Evolutionary conservation across 2,329 filamentous ascomycete species (phyloP).

Genomic region (Parastagonospora avenae): DNA sequence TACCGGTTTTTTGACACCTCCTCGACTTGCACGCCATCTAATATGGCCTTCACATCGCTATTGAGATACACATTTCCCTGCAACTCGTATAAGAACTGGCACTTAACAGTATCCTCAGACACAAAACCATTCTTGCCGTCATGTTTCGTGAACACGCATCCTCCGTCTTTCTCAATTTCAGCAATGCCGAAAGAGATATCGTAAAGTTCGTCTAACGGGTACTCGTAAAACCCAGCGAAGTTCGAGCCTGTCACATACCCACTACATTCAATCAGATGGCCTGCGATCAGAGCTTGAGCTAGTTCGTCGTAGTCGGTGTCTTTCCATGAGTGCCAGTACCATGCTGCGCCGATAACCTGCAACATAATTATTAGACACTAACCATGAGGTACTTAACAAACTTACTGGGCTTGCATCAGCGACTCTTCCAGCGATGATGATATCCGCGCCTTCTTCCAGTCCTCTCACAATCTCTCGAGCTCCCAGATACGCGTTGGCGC

Average conservation of each 20-base stretch:
- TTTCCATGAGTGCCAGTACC: slow-evolving; percentile 62
- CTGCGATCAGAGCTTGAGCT: slow-evolving; percentile 51
- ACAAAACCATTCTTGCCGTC: slow-evolving; percentile 47
- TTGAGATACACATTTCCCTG: slow-evolving; percentile 55
- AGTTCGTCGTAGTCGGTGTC: slow-evolving; percentile 56
- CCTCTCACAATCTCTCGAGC: slow-evolving; percentile 44
- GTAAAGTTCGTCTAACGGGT: slow-evolving; percentile 48
- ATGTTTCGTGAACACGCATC: slow-evolving; percentile 57
- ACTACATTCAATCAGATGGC: slow-evolving; percentile 52
- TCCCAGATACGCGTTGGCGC: slow-evolving; percentile 61
- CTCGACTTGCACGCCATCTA: slow-evolving; percentile 43
- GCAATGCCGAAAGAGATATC: slow-evolving; percentile 57
- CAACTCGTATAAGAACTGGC: slow-evolving; percentile 54
- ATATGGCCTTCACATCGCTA: slow-evolving; percentile 51
- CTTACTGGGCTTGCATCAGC: slow-evolving; percentile 43
- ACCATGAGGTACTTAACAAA: not conserved
- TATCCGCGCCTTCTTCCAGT: slow-evolving; percentile 40
- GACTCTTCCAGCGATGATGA: slow-evolving; percentile 41
- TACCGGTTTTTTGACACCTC: slow-evolving; percentile 42
- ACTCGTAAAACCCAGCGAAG: slow-evolving; percentile 58
- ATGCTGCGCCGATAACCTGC: slow-evolving; percentile 60
- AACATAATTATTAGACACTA: not conserved
- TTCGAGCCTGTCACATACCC: slow-evolving; percentile 61
- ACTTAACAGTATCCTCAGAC: slow-evolving; percentile 41
- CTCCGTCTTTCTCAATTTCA: slow-evolving; percentile 54